Base-by-base conservation (phyloP, 2,329 filamentous ascomycete species). In the Juglanconis juglandina region DNA sequence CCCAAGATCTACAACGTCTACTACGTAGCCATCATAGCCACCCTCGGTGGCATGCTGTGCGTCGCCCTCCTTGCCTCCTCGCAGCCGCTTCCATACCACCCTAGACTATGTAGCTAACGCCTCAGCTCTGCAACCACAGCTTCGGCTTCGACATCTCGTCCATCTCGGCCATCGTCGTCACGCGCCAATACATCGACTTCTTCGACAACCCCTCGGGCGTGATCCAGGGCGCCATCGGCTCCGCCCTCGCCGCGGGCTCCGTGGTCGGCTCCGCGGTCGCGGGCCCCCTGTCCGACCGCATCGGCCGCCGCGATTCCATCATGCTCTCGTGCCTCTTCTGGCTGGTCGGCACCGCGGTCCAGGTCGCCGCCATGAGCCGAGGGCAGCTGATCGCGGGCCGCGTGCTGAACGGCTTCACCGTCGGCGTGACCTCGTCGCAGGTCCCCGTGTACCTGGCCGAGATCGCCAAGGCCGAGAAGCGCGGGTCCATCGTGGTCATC, bases 391-490 rank as follows among this genome's bases (percentile, higher is more conserved):
- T 83, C 53, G 79, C 76, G 24, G 82, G 81, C 6, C 79, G 82
- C 53, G 75, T 87, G 63, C 79, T 90, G 69, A 88, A 87, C 66
- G 87, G 87, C 58, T 71, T 89, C 48, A 81, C 82, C 54, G 86
- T 89, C 57, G 87, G 87, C 66, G 87, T 88, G 68, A 86, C 83
- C 63, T 87, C 84, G 42, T 84, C 86, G 3, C 86, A 88, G 68
- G 86, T 88, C 2, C 86, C 87, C 3, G 86, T 89, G 37, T 90
- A 89, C 68, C 82, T 89, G 30, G 82, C 86, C 30, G 87, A 90
- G 69, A 78, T 90, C 35, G 84, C 87, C 17, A 82, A 83, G 51
- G 79, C 81, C 1, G 67, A 72, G 41, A 79, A 74, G 63, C 81
- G 87, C 63, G 88, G 87, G 14, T 81, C 86, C 48, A 79, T 92